These are phyloP conservation scores for Gaultheria prostrata DNA, from an alignment of 148 eudicot genomes.

Conservation along the genomic window DNA sequence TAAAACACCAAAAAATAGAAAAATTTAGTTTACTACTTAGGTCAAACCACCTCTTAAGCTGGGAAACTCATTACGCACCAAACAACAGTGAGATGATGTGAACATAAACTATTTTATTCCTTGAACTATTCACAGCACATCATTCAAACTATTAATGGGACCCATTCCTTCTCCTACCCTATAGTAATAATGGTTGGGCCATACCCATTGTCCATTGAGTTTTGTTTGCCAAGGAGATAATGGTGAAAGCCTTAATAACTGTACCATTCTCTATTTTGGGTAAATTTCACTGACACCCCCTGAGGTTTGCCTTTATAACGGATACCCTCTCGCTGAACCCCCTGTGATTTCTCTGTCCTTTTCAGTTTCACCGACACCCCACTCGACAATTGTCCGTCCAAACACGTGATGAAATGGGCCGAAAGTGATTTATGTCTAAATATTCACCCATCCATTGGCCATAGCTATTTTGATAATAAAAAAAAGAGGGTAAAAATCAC, in stretches of 20 bases:
- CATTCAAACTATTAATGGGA: constrained; percentile 5
- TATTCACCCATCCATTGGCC: too few species aligned
- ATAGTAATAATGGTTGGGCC: constrained; percentile 23
- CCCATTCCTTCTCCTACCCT: not conserved
- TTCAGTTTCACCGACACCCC: not conserved
- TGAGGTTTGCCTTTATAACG: too few species aligned
- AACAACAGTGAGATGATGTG: not conserved
- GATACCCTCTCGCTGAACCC: not conserved
- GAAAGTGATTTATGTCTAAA: too few species aligned
- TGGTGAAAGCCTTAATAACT: constrained; percentile 6
- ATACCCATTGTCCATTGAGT: constrained; percentile 29
- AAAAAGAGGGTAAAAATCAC: too few species aligned
- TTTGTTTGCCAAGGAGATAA: constrained; percentile 29
- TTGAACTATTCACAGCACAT: not conserved
- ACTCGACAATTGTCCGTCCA: too few species aligned
- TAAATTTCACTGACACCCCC: too few species aligned
- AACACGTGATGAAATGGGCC: too few species aligned
- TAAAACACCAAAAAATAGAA: too few species aligned
- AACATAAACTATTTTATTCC: constrained; percentile 1
- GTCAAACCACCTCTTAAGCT: too few species aligned
- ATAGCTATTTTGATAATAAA: too few species aligned
- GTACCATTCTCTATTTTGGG: not conserved
- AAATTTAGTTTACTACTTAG: too few species aligned
- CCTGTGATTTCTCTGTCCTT: too few species aligned
- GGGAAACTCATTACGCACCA: constrained; percentile 1